Percentiles rank a stretch among this genome's conserved stretches.
Conservation (phyloP, 805 yeast genomes). For the Starmerella davenportii region DNA sequence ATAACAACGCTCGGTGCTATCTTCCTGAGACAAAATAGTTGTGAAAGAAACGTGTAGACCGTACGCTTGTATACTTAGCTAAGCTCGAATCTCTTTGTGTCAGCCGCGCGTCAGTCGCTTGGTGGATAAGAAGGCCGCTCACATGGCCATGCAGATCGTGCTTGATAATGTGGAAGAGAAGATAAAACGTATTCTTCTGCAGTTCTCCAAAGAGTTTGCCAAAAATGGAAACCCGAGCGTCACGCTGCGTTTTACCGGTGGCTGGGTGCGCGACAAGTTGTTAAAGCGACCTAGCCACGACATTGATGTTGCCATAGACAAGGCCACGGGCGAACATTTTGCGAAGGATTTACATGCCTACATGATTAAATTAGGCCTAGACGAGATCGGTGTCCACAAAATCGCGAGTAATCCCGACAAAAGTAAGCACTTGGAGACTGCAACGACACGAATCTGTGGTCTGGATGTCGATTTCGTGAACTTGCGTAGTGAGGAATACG, state of each 20-base stretch:
- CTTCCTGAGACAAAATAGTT: too few relatives aligned
- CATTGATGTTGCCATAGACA: conserved; percentile 78
- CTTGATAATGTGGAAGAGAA: conserved; percentile 20
- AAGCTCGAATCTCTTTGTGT: too few relatives aligned
- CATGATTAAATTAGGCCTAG: conserved; percentile 21
- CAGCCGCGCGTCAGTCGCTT: too few relatives aligned
- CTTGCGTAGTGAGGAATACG: conserved; percentile 69
- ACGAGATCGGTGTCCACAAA: conserved; percentile 37
- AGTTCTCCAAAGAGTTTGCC: conserved; percentile 19
- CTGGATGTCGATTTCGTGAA: conserved; percentile 89
- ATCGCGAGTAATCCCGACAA: conserved; percentile 88
- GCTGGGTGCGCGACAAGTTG: conserved; percentile 94
- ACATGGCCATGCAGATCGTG: conserved; percentile 12
- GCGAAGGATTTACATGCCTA: conserved; percentile 46
- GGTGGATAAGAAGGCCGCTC: too few relatives aligned
- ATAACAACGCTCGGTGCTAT: too few relatives aligned
- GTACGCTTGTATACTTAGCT: too few relatives aligned
- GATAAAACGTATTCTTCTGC: conserved; percentile 20
- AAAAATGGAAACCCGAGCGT: conserved; percentile 19
- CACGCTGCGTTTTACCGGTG: conserved; percentile 75
- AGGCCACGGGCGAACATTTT: conserved; percentile 69
- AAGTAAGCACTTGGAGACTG: conserved; percentile 90
- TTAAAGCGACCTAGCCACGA: conserved; percentile 69
- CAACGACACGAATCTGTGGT: conserved; percentile 71
- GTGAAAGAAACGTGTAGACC: too few relatives aligned